Conservation (phyloP, 2,329 filamentous ascomycete species). For the Paraphoma sp. region DNA sequence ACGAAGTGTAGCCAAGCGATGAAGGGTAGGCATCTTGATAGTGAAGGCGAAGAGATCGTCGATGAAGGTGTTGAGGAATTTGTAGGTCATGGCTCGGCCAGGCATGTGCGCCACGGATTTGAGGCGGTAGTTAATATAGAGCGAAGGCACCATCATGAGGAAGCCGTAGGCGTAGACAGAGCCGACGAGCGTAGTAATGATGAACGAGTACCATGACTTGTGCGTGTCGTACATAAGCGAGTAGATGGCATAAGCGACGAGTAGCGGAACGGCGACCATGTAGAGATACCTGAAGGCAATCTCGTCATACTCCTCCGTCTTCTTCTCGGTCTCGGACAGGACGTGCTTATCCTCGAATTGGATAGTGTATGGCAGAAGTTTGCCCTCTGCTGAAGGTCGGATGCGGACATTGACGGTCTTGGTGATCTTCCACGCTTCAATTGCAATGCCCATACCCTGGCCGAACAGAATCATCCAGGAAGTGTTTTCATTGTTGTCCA, state of each 20-base stretch:
- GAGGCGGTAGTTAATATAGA: constrained; percentile 99
- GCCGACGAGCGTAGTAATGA: constrained; percentile 93
- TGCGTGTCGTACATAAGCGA: constrained; percentile 91
- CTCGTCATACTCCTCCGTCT: constrained; percentile 97
- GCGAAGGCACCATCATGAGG: constrained; percentile 96
- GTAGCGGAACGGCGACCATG: constrained; percentile 84
- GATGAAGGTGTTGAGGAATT: constrained; percentile 98
- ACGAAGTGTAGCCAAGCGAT: constrained; percentile 87
- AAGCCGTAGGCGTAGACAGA: constrained; percentile 98
- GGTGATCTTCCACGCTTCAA: constrained; percentile 94
- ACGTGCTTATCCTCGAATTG: constrained; percentile 96
- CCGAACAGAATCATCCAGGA: constrained; percentile 98
- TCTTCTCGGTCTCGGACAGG: constrained; percentile 91
- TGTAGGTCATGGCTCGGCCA: constrained; percentile 94
- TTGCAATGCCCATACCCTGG: constrained; percentile 82
- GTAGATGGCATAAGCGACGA: constrained; percentile 89
- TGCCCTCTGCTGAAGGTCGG: constrained; percentile 70
- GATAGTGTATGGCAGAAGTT: constrained; percentile 78
- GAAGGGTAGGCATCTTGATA: constrained; percentile 97
- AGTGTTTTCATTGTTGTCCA: constrained; percentile 97
- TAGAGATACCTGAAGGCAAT: constrained; percentile 99
- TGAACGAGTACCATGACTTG: constrained; percentile 97
- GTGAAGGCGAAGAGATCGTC: constrained; percentile 98
- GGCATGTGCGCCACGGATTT: constrained; percentile 95
- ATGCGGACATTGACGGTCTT: constrained; percentile 90